These are phyloP conservation scores for Heimioporus sp. DNA, from an alignment of 768 basidiomycete species.

Conservation along the genomic window DNA sequence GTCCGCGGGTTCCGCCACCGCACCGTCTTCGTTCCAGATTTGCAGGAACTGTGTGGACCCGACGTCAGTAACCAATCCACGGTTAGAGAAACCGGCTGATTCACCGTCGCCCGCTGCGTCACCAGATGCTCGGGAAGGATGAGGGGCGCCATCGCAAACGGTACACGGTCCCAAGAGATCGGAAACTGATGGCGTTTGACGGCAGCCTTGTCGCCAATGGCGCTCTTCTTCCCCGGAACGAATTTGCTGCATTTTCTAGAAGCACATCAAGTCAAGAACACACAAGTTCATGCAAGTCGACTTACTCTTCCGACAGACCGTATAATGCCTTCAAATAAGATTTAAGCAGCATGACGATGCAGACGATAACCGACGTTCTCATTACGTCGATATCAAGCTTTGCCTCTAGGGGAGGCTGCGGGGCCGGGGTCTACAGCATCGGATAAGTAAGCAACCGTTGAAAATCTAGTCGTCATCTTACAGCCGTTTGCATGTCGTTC, in stretches of 20 bases:
- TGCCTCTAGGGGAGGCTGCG: not conserved
- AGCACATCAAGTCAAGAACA: not conserved
- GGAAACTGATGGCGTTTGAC: conserved; percentile 57
- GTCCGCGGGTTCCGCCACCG: conserved; percentile 61
- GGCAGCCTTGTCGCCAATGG: conserved; percentile 81
- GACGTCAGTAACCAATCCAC: conserved; percentile 1
- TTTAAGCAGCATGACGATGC: conserved; percentile 87
- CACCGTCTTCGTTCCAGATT: conserved; percentile 81
- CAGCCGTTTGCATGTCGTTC: conserved; percentile 1
- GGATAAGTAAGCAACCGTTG: not conserved
- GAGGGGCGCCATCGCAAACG: conserved; percentile 61
- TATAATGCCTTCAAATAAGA: conserved; percentile 82
- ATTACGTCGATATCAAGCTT: conserved; percentile 35
- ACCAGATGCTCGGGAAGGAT: conserved; percentile 59
- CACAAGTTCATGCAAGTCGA: conserved; percentile 6
- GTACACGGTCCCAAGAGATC: conserved; percentile 72
- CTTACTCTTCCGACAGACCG: conserved; percentile 88
- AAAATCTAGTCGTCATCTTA: not conserved
- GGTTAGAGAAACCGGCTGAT: conserved; percentile 24
- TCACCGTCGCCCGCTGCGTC: conserved; percentile 62
- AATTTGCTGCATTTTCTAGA: conserved; percentile 90
- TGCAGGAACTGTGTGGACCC: conserved; percentile 60
- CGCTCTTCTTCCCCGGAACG: conserved; percentile 83
- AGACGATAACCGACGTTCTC: conserved; percentile 72
- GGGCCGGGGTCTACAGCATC: not conserved